Evolutionary conservation across 768 basidiomycete species (phyloP), one percentile per base, ranked within the genome.

Genomic region (Suillus americanus): DNA sequence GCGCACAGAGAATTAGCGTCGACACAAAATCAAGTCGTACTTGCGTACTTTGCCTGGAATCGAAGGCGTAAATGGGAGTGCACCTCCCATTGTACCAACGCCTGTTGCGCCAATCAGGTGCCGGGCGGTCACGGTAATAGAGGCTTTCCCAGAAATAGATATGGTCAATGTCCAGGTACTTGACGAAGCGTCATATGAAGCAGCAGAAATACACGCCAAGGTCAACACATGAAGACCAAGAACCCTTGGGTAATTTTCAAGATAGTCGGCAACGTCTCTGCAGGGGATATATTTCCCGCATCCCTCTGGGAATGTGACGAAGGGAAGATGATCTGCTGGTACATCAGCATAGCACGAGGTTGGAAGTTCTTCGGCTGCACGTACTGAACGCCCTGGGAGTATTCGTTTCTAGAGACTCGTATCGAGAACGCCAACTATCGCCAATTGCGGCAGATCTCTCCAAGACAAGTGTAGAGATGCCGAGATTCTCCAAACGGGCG

Each of bases 381-480:
- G 14, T 46, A 65, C 66, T 66, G 16, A 48, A 66, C 13, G 38
- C 57, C 30, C 18, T 61, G 4, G 66, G 66, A 10, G 66, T 66
- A 57, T 66, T 66, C 1, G 55, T 61, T 30, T 66, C 57, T 43
- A 90, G 74, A 12, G 87, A 82, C 62, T 89, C 83, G 70, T 92
- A 91, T 46, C 91, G 79, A 43, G 81, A 78, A 63, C 89, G 77
- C 89, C 89, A 90, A 59, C 83, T 84, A 70, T 90, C 83, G 0
- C 90, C 89, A 25, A 90, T 81, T 23, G 83, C 75, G 14, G 72
- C 65, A 59, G 87, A 82, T 73, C 82, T 86, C 72, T 94, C 92
- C 53, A 93, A 77, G 18, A 92, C 75, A 9, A 90, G 76, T 13
- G 78, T 75, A 12, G 77, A 69, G 14, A 88, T 73, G 43, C 78